phyloP scores from a whole-genome alignment of 1,139 yeast species.

The Barnettozyma hawaiiensis region DNA sequence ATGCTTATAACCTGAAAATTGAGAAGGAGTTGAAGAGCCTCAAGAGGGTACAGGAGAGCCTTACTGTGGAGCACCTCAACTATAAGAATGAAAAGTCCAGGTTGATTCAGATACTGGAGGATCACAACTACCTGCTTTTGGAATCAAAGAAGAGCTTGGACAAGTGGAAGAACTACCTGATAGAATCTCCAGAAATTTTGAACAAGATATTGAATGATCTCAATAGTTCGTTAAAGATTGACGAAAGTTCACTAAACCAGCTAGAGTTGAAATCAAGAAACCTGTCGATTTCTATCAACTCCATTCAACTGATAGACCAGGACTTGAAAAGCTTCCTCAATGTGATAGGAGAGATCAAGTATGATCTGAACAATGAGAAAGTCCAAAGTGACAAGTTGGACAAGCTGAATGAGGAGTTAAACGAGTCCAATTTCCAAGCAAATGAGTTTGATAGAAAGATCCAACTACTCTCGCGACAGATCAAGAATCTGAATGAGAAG shows the following conservation, averaged over 20 bases:
- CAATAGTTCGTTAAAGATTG: conserved; percentile 40
- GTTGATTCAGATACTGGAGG: conserved; percentile 43
- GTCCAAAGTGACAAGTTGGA: conserved; percentile 36
- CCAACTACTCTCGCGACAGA: conserved; percentile 46
- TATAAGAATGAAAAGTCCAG: conserved; percentile 60
- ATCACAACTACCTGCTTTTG: conserved; percentile 33
- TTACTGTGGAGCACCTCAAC: conserved; percentile 59
- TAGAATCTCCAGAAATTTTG: conserved; percentile 56
- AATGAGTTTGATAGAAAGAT: conserved; percentile 47
- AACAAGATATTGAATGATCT: conserved; percentile 53
- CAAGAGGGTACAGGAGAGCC: conserved; percentile 56
- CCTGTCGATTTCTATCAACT: conserved; percentile 50
- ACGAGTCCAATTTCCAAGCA: conserved; percentile 40
- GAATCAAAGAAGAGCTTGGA: conserved; percentile 58
- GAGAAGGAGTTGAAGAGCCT: conserved; percentile 60
- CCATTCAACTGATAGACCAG: conserved; percentile 50
- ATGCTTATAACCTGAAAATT: conserved; percentile 50
- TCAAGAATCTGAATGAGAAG: conserved; percentile 50
- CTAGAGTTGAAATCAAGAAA: conserved; percentile 48
- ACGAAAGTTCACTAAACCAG: conserved; percentile 36
- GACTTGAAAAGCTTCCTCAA: conserved; percentile 49
- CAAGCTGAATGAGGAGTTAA: conserved; percentile 42
- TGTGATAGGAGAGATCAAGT: conserved; percentile 52
- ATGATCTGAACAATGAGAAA: conserved; percentile 46
- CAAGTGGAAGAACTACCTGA: conserved; percentile 52